Evolutionary conservation across 345 rosid genomes (phyloP).

Genomic region (Rhizophora apiculata): DNA sequence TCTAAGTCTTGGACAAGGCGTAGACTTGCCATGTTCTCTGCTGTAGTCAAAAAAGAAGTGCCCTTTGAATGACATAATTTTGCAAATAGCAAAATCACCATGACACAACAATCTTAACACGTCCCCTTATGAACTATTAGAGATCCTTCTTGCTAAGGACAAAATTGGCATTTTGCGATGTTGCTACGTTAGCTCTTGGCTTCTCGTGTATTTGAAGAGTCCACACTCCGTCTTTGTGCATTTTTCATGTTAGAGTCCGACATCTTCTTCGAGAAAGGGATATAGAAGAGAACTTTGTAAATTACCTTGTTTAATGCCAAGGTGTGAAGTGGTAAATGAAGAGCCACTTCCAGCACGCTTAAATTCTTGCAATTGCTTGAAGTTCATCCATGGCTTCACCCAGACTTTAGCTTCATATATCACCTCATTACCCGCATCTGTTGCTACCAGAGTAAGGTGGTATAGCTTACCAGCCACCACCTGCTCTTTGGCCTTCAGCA

Average conservation of each 20-base stretch:
- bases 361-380: constrained; percentile 80
- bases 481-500: constrained; percentile 82
- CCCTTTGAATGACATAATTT: too few relatives aligned
- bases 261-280: too few relatives aligned
- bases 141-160: not conserved
- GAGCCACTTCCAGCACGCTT: constrained; percentile 47
- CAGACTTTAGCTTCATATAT: constrained; percentile 78
- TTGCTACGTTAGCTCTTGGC: not conserved
- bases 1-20: too few relatives aligned
- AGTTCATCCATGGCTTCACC: constrained; percentile 86
- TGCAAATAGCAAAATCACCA: too few relatives aligned
- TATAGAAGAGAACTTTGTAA: too few relatives aligned
- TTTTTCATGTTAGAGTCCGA: too few relatives aligned
- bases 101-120: too few relatives aligned
- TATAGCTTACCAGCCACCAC: constrained; percentile 77
- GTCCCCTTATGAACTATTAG: not conserved
- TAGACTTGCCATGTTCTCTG: too few relatives aligned
- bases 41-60: too few relatives aligned
- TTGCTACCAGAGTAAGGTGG: constrained; percentile 65
- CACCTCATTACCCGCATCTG: constrained; percentile 74
- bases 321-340: constrained; percentile 35
- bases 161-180: not conserved
- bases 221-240: too few relatives aligned
- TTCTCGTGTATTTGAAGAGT: too few relatives aligned
- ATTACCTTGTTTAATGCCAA: constrained; percentile 40